phyloP scores from a whole-genome alignment of 2,329 filamentous ascomycete species.

The Ophiostoma tasmaniense region DNA sequence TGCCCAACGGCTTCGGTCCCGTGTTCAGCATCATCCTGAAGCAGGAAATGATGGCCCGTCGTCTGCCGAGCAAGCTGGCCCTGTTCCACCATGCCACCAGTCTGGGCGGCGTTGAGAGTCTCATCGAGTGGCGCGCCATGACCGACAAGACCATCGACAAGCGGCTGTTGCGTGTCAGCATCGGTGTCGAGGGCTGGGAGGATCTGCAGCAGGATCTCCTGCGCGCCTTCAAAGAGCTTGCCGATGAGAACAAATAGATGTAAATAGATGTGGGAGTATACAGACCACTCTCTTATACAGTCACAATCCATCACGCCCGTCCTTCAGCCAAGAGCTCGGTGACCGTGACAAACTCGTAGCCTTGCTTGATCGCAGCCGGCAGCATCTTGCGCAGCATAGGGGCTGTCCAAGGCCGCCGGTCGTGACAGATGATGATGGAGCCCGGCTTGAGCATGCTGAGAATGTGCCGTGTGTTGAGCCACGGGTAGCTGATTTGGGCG shows the following conservation, averaged over 20 bases:
- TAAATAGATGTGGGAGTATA: not conserved
- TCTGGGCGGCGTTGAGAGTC: conserved; percentile 83
- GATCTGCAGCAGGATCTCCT: conserved; percentile 72
- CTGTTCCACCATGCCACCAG: conserved; percentile 95
- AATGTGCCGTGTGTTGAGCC: conserved; percentile 68
- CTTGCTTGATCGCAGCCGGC: conserved; percentile 58
- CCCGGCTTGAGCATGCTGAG: conserved; percentile 71
- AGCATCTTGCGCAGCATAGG: conserved; percentile 69
- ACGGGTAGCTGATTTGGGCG: conserved; percentile 65
- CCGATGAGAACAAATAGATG: conserved; percentile 15
- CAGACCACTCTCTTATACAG: not conserved
- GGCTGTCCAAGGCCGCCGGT: conserved; percentile 71
- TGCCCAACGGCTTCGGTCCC: conserved; percentile 83
- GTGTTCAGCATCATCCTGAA: conserved; percentile 72
- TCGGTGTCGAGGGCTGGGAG: conserved; percentile 80
- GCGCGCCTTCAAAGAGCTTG: conserved; percentile 53
- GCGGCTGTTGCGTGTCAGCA: conserved; percentile 67
- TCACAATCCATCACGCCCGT: not conserved
- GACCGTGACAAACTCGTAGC: conserved; percentile 64
- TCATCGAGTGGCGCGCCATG: conserved; percentile 96
- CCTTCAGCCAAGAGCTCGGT: conserved; percentile 50
- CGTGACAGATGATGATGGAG: conserved; percentile 77
- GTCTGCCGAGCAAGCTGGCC: conserved; percentile 65
- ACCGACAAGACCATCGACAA: conserved; percentile 65
- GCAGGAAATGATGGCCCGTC: conserved; percentile 50